A percentile compares a stretch with the other conserved stretches of the same genome.
These are phyloP conservation scores for Ophiostoma ips DNA, from an alignment of 2,329 filamentous ascomycete genomes.

Conservation along the genomic window DNA sequence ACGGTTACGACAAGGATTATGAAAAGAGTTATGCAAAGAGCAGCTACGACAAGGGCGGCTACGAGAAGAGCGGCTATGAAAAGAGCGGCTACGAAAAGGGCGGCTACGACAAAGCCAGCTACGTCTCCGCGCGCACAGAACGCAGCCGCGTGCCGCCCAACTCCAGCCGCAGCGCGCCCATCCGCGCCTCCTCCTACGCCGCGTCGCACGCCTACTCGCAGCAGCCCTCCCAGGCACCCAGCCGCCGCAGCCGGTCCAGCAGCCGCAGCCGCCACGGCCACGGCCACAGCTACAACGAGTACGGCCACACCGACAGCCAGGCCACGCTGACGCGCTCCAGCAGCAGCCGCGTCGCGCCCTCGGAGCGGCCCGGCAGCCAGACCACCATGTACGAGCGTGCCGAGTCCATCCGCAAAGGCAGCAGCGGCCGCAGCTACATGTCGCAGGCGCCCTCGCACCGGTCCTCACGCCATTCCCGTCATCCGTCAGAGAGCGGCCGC, in stretches of 20 bases:
- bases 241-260: not conserved
- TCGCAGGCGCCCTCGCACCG: conserved; percentile 5
- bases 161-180: conserved; percentile 7
- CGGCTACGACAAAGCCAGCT: conserved; percentile 20
- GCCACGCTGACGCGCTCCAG: not conserved
- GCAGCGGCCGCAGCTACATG: conserved; percentile 14
- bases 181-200: conserved; percentile 3
- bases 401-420: conserved; percentile 3
- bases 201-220: not conserved
- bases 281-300: not conserved
- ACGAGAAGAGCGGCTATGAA: not conserved
- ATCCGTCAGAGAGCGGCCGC: not conserved
- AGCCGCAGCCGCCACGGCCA: not conserved
- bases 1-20: not conserved
- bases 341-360: not conserved
- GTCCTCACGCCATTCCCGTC: not conserved
- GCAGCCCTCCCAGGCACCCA: not conserved
- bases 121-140: conserved; percentile 25
- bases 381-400: not conserved
- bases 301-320: not conserved
- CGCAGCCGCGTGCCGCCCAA: conserved; percentile 12
- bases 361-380: not conserved
- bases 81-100: not conserved
- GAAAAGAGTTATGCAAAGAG: not conserved
- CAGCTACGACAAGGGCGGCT: not conserved